phyloP scores from a whole-genome alignment of 176 grass and related monocot genomes.

The Triticum dicoccoides region DNA sequence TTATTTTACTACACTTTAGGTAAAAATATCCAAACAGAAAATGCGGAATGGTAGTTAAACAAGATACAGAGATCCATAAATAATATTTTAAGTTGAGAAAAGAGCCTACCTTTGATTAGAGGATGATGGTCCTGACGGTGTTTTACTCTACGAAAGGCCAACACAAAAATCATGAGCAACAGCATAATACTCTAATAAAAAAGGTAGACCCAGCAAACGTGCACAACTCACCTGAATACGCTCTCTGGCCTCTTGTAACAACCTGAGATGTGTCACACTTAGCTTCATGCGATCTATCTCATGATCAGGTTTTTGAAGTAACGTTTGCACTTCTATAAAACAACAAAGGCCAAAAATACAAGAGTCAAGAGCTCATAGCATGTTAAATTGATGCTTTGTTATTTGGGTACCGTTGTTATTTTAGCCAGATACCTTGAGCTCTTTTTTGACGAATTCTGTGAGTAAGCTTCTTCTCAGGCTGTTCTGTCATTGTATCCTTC shows the following conservation, averaged over 20 bases:
- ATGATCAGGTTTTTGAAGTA: conserved; percentile 47
- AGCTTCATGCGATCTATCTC: conserved; percentile 60
- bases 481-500: conserved; percentile 21
- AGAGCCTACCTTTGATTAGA: conserved; percentile 49
- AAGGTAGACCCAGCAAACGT: conserved; percentile 9
- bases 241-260: conserved; percentile 60
- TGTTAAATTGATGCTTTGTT: neutral
- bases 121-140: conserved; percentile 31
- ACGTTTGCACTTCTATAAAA: conserved; percentile 54
- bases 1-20: neutral
- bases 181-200: conserved; percentile 9
- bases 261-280: conserved; percentile 52
- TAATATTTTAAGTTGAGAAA: conserved; percentile 4
- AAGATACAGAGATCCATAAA: neutral
- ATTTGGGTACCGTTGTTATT: neutral
- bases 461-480: conserved; percentile 53
- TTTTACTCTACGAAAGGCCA: conserved; percentile 43
- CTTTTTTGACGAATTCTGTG: conserved; percentile 57
- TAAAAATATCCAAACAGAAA: neutral
- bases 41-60: neutral
- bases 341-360: conserved; percentile 19
- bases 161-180: conserved; percentile 29
- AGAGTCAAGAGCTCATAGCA: conserved; percentile 16
- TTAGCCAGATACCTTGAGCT: conserved; percentile 52
- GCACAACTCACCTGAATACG: conserved; percentile 33